A percentile compares a stretch with the other conserved stretches of the same genome.
phyloP scores from a whole-genome alignment of 1,284 basidiomycete genomes.

The Pisolithus thermaeus region DNA sequence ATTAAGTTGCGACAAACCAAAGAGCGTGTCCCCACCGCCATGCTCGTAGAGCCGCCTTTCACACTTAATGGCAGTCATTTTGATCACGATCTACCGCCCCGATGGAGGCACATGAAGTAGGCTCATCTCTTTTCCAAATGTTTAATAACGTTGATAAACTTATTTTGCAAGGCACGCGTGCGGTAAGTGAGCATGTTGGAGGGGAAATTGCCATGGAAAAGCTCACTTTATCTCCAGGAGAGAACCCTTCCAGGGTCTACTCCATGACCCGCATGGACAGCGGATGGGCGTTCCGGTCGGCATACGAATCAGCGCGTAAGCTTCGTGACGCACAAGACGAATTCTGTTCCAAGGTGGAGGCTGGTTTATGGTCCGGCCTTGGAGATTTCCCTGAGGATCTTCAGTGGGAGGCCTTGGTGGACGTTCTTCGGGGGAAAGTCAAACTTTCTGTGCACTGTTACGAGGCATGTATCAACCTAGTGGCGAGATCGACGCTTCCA shows the following conservation, averaged over 20 bases:
- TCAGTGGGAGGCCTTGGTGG: slow-evolving; percentile 62
- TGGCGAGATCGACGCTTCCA: too few relatives aligned
- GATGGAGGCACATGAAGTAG: slow-evolving; percentile 62
- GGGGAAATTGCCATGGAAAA: neutral
- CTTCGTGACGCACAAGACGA: slow-evolving; percentile 68
- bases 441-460: slow-evolving; percentile 55
- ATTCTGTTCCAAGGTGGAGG: slow-evolving; percentile 39
- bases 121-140: slow-evolving; percentile 3
- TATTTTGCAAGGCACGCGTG: slow-evolving; percentile 48
- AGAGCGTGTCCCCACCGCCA: slow-evolving; percentile 53
- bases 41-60: slow-evolving; percentile 61
- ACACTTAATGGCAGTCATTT: slow-evolving; percentile 33
- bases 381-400: slow-evolving; percentile 52
- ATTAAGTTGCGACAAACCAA: slow-evolving; percentile 59
- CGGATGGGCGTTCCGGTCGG: slow-evolving; percentile 55
- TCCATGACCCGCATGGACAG: slow-evolving; percentile 54
- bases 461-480: slow-evolving; percentile 22
- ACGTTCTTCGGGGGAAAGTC: slow-evolving; percentile 54
- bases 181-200: slow-evolving; percentile 35
- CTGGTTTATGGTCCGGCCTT: slow-evolving; percentile 42
- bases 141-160: neutral
- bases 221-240: slow-evolving; percentile 14
- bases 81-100: slow-evolving; percentile 22
- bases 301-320: slow-evolving; percentile 62
- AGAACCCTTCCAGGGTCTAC: slow-evolving; percentile 23